Evolutionary conservation across 768 basidiomycete species (phyloP), one percentile per base, ranked within the genome.

Genomic region (Amanita inopinata): DNA sequence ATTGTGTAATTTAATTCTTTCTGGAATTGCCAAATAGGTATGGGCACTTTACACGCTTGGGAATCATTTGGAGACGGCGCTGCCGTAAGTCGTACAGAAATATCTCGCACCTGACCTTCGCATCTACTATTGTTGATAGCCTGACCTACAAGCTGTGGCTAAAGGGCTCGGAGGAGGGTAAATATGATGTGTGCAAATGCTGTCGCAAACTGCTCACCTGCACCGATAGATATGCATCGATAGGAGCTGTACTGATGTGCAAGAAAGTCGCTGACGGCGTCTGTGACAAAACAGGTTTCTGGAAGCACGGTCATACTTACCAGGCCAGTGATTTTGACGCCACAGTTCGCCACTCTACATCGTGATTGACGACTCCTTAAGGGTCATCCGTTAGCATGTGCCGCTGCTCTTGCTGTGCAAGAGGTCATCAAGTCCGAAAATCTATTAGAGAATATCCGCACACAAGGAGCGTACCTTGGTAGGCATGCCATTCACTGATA

Each of bases 131-230:
- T 25, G 12, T 47, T 18, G 44, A 1, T 47, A 72, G 70, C 90
- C 91, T 30, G 90, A 93, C 61, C 69, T 93, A 22, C 89, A 93
- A 61, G 84, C 86, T 5, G 70, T 92, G 22, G 91, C 89, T 1
- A 93, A 94, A 58, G 88, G 90, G 10, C 73, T 93, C 5, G 89
- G 87, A 36, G 90, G 88, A 61, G 90, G 90, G 79, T 87, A 57
- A 51, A 73, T 55, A 4, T 27, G 43, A 2, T 33, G 14, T 23
- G n/a, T 38, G 27, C 30, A 12, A 23, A n/a, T 10, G 9, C 2
- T 9, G 14, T 20, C 11, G 43, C 4, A 27, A 31, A 14, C 12
- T 8, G 14, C 38, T 43, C 18, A 43, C 20, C 3, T 33, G n/a
- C 17, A 22, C 2, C n/a, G 19, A 30, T 50, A 87, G 86, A 17